Percentiles rank a stretch among this genome's conserved stretches.
These are phyloP conservation scores for Nakataea oryzae DNA, from an alignment of 2,329 filamentous ascomycete species.

Conservation along the genomic window DNA sequence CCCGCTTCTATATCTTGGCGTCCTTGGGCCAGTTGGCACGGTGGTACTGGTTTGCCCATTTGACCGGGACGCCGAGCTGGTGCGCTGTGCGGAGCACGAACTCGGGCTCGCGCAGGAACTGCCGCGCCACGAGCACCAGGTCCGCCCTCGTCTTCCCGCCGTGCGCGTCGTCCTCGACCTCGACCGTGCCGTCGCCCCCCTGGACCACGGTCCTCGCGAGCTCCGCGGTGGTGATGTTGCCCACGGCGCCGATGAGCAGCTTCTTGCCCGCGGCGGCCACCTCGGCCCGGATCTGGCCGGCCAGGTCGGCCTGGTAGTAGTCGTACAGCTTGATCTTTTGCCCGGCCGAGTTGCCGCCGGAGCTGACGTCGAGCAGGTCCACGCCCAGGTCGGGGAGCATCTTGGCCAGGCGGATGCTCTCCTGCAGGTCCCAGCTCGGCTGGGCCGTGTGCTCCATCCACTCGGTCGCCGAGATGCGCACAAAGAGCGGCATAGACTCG, in stretches of 20 bases:
- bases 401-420: constrained; percentile 57
- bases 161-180: constrained; percentile 25
- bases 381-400: constrained; percentile 63
- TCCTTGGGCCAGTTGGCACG: constrained; percentile 17
- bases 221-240: constrained; percentile 58
- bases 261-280: constrained; percentile 34
- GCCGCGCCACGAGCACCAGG: constrained; percentile 61
- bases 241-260: constrained; percentile 64
- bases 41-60: constrained; percentile 60
- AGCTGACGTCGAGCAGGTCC: constrained; percentile 75
- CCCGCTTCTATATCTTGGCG: constrained; percentile 4
- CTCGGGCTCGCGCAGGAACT: constrained; percentile 74
- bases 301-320: constrained; percentile 66
- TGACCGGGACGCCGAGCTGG: constrained; percentile 58
- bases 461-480: constrained; percentile 52
- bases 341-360: constrained; percentile 56
- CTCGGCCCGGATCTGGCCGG: constrained; percentile 59
- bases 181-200: constrained; percentile 23
- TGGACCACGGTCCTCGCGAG: constrained; percentile 53
- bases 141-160: constrained; percentile 43
- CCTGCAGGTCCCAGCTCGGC: constrained; percentile 56
- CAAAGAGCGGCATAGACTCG: constrained; percentile 40
- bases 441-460: constrained; percentile 41
- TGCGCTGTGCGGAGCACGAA: constrained; percentile 65
- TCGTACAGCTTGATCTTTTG: constrained; percentile 52